phyloP scores from a whole-genome alignment of 2,329 filamentous ascomycete species.

The Trichoderma atroviride region DNA sequence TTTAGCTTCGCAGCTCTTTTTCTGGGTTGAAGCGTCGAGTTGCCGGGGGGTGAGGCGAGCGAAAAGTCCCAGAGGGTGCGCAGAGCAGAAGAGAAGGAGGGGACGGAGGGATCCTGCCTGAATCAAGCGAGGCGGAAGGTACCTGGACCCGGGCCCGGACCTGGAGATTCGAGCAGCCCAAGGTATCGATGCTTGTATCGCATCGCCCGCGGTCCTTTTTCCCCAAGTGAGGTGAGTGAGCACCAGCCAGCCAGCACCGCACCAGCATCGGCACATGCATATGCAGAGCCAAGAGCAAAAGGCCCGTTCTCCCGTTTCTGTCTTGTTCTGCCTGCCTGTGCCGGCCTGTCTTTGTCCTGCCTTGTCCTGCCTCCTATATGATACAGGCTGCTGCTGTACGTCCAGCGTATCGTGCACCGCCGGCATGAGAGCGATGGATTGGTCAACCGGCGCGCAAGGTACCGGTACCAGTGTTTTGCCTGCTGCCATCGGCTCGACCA shows the following conservation, averaged over 20 bases:
- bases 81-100: background rate
- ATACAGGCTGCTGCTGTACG: background rate
- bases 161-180: background rate
- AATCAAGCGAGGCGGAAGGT: constrained; percentile 13
- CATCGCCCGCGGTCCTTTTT: background rate
- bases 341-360: background rate
- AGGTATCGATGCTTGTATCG: background rate
- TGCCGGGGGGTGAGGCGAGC: constrained; percentile 14
- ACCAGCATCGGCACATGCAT: background rate
- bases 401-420: background rate
- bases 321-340: background rate
- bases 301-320: background rate
- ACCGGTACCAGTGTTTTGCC: background rate
- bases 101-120: constrained; percentile 6
- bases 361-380: background rate
- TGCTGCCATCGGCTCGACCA: background rate
- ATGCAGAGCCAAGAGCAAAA: background rate
- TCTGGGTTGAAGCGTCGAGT: background rate
- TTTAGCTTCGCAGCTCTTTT: constrained; percentile 23
- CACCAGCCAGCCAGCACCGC: background rate
- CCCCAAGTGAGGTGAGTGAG: background rate
- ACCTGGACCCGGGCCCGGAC: background rate
- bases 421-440: background rate
- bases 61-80: constrained; percentile 2
- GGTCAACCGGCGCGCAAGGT: background rate